Evolutionary conservation across 441 rosid genomes (phyloP).

Genomic region (Pelargonium fulgidum): DNA sequence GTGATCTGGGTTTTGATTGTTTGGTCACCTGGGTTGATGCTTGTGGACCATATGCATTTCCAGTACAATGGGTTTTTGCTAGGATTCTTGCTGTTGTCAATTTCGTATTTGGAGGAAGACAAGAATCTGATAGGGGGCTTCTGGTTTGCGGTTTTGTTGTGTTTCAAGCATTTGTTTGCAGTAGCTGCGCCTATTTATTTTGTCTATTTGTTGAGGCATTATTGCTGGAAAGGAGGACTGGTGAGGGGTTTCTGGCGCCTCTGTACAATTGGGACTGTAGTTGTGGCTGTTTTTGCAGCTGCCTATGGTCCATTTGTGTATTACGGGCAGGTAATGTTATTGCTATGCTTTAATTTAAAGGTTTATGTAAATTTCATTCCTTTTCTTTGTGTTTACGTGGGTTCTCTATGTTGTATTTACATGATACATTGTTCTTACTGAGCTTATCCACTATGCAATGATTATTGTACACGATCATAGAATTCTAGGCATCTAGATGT

Average conservation of each 20-base stretch:
- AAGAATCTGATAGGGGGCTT: constrained; percentile 81
- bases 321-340: constrained; percentile 54
- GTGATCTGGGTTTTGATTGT: constrained; percentile 55
- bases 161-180: constrained; percentile 90
- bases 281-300: constrained; percentile 50
- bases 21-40: constrained; percentile 78
- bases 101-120: constrained; percentile 71
- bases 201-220: constrained; percentile 73
- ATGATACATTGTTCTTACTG: background rate
- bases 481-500: too few species aligned
- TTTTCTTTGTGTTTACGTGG: background rate
- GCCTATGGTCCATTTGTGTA: constrained; percentile 76
- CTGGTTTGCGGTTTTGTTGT: constrained; percentile 58
- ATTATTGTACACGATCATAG: too few species aligned
- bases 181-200: constrained; percentile 92
- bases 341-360: background rate
- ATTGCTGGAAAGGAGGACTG: constrained; percentile 54
- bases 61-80: constrained; percentile 88
- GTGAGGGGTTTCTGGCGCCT: constrained; percentile 46
- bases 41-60: constrained; percentile 90
- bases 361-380: background rate
- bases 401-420: background rate
- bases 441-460: background rate
- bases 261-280: constrained; percentile 48
- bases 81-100: constrained; percentile 68